Percentiles rank a stretch among this genome's conserved stretches.
Conservation (phyloP, 345 rosid genomes). For the Linum usitatissimum region DNA sequence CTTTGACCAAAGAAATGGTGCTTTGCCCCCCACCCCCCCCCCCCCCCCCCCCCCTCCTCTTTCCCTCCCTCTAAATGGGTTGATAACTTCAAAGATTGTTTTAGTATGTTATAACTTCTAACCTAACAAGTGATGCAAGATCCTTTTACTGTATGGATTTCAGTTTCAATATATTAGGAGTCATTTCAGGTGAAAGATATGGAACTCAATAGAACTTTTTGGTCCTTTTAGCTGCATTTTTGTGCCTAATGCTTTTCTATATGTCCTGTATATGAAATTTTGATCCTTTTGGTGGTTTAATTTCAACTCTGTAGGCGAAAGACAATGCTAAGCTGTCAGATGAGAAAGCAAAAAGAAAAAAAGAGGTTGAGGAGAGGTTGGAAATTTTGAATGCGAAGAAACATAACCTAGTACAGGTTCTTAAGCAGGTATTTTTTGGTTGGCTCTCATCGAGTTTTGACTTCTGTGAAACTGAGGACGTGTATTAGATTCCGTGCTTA, state of each 20-base stretch:
- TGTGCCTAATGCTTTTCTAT: background rate
- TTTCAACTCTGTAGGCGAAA: constrained; percentile 23
- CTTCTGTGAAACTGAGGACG: background rate
- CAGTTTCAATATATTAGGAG: background rate
- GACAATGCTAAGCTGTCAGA: constrained; percentile 23
- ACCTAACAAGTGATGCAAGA: background rate
- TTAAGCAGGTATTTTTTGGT: constrained; percentile 55
- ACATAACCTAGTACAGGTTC: constrained; percentile 74
- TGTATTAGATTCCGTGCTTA: background rate
- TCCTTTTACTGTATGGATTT: background rate
- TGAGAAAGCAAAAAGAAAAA: constrained; percentile 46
- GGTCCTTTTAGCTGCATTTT: background rate
- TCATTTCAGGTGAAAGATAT: background rate
- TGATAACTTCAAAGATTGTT: background rate
- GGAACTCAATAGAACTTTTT: background rate
- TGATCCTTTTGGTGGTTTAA: background rate
- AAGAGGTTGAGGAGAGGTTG: constrained; percentile 61
- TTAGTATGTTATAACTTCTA: background rate
- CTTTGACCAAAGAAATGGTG: background rate
- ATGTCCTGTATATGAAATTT: background rate
- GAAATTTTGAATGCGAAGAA: constrained; percentile 68
- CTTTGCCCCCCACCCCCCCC: background rate
- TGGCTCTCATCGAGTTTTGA: background rate
- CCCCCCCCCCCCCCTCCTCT: too few relatives aligned
- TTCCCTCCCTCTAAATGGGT: background rate